Conservation (phyloP, 176 grass and related monocot species). For the Triticum monococcum region DNA sequence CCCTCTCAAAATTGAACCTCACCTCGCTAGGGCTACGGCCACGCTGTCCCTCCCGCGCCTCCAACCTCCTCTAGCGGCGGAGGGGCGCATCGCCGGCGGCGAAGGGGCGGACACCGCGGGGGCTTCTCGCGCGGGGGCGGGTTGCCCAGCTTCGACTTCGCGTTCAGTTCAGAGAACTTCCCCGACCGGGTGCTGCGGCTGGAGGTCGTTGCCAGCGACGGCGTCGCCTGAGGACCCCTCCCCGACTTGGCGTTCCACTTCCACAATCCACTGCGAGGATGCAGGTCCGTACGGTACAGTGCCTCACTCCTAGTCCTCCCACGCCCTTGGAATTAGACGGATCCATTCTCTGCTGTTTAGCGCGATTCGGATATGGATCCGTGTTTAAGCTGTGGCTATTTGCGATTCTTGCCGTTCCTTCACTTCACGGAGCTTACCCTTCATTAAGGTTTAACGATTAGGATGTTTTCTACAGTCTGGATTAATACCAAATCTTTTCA, state of each 20-base stretch:
- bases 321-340: no score
- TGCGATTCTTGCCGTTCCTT: not conserved
- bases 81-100: not conserved
- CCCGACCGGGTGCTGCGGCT: slow-evolving; percentile 71
- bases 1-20: not conserved
- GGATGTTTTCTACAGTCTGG: not conserved
- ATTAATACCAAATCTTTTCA: not conserved
- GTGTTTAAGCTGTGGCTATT: not conserved
- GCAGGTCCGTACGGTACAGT: no score
- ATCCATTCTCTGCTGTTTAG: not conserved
- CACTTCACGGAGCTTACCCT: not conserved
- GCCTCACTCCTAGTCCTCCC: no score
- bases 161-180: slow-evolving; percentile 84
- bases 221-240: slow-evolving; percentile 23
- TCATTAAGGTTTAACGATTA: not conserved
- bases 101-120: not conserved
- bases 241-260: slow-evolving; percentile 47
- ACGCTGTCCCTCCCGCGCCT: not conserved
- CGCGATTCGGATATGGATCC: not conserved
- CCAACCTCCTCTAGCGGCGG: not conserved
- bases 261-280: slow-evolving; percentile 34
- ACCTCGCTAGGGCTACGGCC: slow-evolving; percentile 33
- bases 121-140: slow-evolving; percentile 46
- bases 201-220: slow-evolving; percentile 51
- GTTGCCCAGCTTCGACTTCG: slow-evolving; percentile 69